These are phyloP conservation scores for Botryosphaeria agaves DNA, from an alignment of 2,329 filamentous ascomycete genomes.

Conservation along the genomic window DNA sequence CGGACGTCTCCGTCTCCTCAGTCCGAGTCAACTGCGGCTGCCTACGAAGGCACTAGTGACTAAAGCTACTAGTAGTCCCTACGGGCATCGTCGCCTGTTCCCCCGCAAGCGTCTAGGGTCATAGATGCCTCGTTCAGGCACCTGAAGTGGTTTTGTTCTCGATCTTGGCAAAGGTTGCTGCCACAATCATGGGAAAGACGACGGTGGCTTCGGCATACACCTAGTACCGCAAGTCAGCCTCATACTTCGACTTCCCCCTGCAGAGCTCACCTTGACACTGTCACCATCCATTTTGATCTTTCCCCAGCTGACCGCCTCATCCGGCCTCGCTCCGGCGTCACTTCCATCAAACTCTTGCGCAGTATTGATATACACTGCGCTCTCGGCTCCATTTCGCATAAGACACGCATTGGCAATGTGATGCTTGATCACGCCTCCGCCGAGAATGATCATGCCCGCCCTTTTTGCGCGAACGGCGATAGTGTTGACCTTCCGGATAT, in stretches of 20 bases:
- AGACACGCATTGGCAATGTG: constrained; percentile 95
- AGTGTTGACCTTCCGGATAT: constrained; percentile 85
- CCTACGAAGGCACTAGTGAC: no score
- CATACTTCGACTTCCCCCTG: neutral
- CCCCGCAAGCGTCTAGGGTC: no score
- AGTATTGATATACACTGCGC: constrained; percentile 94
- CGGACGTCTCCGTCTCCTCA: no score
- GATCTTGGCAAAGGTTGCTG: constrained; percentile 42
- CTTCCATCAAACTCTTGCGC: constrained; percentile 95
- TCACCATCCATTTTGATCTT: constrained; percentile 87
- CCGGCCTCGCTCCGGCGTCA: constrained; percentile 83
- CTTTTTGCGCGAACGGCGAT: constrained; percentile 74
- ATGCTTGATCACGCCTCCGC: constrained; percentile 91
- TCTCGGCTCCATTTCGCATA: constrained; percentile 95
- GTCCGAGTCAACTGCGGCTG: no score
- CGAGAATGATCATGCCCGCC: constrained; percentile 88
- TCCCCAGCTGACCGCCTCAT: constrained; percentile 96
- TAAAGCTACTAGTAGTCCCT: no score
- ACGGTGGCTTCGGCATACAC: constrained; percentile 52
- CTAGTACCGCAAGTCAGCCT: constrained; percentile 10
- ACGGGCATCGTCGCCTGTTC: no score
- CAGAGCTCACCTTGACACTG: constrained; percentile 58
- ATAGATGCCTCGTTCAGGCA: no score
- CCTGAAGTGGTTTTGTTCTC: no score
- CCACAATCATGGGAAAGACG: constrained; percentile 49